Percentiles rank a stretch among this genome's conserved stretches.
These are phyloP conservation scores for Tolypocladium pustulatum DNA, from an alignment of 2,329 filamentous ascomycete genomes.

Conservation along the genomic window DNA sequence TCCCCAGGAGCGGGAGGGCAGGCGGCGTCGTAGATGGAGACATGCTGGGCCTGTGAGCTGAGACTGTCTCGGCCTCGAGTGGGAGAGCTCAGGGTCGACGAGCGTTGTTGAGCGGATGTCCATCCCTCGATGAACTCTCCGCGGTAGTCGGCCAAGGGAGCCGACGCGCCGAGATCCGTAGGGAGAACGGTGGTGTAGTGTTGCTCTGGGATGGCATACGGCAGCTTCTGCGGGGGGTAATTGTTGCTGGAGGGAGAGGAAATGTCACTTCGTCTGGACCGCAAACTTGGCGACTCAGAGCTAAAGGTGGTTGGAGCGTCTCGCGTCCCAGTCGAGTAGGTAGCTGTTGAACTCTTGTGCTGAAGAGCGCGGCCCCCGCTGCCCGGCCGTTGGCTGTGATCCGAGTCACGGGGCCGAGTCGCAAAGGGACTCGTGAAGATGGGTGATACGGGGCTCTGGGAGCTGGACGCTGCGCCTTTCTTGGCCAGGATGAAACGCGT, in stretches of 20 bases:
- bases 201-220: conserved; percentile 28
- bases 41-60: conserved; percentile 34
- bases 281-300: conserved; percentile 49
- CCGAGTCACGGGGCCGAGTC: conserved; percentile 29
- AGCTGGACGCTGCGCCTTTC: conserved; percentile 30
- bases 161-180: conserved; percentile 46
- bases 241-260: conserved; percentile 46
- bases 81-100: conserved; percentile 48
- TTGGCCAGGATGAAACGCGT: conserved; percentile 38
- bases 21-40: conserved; percentile 29
- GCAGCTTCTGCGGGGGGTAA: conserved; percentile 26
- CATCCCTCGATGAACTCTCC: conserved; percentile 51
- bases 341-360: conserved; percentile 37
- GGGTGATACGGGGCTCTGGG: conserved; percentile 43
- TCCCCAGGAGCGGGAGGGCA: conserved; percentile 47
- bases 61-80: conserved; percentile 43
- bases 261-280: conserved; percentile 52
- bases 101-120: conserved; percentile 48
- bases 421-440: conserved; percentile 44
- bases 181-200: conserved; percentile 42
- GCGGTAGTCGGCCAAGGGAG: conserved; percentile 41
- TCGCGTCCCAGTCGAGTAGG: conserved; percentile 33
- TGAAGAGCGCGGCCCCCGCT: conserved; percentile 33
- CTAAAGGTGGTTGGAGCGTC: conserved; percentile 41
- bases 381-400: conserved; percentile 30